A percentile compares a stretch with the other conserved stretches of the same genome.
These are phyloP conservation scores for Arachnomyces sp. DNA, from an alignment of 2,329 filamentous ascomycete species.

Conservation along the genomic window DNA sequence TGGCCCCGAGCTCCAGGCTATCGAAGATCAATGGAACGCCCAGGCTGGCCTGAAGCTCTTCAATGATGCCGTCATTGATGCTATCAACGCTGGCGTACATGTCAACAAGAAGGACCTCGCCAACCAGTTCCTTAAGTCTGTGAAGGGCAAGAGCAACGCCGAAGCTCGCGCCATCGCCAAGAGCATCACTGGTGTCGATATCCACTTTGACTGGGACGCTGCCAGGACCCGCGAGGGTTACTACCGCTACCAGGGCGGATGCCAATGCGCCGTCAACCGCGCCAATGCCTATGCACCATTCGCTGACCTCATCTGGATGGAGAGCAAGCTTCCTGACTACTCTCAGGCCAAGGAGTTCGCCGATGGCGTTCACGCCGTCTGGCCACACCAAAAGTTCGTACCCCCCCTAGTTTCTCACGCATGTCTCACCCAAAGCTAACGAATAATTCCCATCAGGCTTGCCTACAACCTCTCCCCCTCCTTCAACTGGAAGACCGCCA, in stretches of 20 bases:
- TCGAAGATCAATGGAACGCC: conserved; percentile 80
- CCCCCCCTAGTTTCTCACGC: not conserved
- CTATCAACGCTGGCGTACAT: conserved; percentile 61
- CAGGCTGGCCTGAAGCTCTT: conserved; percentile 79
- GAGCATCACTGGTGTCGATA: conserved; percentile 65
- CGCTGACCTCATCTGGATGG: conserved; percentile 98
- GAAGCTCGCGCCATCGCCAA: conserved; percentile 76
- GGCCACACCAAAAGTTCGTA: conserved; percentile 88
- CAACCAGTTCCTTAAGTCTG: conserved; percentile 55
- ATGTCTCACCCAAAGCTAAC: conserved; percentile 2
- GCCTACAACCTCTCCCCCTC: conserved; percentile 97
- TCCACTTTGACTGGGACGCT: conserved; percentile 94
- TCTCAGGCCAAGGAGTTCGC: conserved; percentile 89
- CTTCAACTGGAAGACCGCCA: conserved; percentile 99
- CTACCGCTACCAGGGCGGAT: conserved; percentile 87
- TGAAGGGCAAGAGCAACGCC: conserved; percentile 74
- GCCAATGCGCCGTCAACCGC: conserved; percentile 81
- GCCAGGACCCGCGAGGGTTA: conserved; percentile 88
- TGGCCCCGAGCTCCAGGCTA: conserved; percentile 72
- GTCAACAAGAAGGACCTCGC: conserved; percentile 62
- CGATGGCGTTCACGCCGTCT: conserved; percentile 83
- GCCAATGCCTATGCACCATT: conserved; percentile 88
- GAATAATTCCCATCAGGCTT: conserved; percentile 49
- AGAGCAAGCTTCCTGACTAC: conserved; percentile 91
- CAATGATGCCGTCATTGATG: conserved; percentile 77